A percentile compares a stretch with the other conserved stretches of the same genome.
Conservation (phyloP, 2,329 filamentous ascomycete species). For the Daldinia eschscholtzii region DNA sequence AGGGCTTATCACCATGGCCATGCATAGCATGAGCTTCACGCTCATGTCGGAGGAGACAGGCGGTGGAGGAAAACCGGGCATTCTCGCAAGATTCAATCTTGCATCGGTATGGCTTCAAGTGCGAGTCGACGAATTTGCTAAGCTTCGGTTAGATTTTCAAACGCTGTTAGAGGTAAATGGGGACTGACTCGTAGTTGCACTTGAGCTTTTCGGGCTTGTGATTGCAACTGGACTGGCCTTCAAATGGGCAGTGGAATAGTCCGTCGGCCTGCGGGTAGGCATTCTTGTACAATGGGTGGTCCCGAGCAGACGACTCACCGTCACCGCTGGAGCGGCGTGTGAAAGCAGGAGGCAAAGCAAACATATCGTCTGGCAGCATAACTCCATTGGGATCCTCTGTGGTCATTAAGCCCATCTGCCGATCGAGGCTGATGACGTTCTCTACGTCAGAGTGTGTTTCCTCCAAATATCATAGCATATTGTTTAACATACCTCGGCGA, state of each 20-base stretch:
- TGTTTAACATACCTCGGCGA: conserved; percentile 65
- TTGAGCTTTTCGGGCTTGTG: conserved; percentile 97
- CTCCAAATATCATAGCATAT: conserved; percentile 39
- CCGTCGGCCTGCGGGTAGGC: conserved; percentile 75
- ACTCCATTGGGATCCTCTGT: conserved; percentile 56
- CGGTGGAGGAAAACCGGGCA: conserved; percentile 92
- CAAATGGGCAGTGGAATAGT: conserved; percentile 93
- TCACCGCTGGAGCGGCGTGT: conserved; percentile 64
- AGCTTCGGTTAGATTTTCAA: conserved; percentile 36
- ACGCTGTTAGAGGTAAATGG: neutral
- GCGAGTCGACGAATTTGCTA: conserved; percentile 97
- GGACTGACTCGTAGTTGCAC: conserved; percentile 96
- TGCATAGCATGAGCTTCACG: conserved; percentile 96
- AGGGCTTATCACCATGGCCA: conserved; percentile 92
- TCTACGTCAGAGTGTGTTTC: conserved; percentile 51
- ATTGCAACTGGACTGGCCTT: conserved; percentile 77
- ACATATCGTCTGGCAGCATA: conserved; percentile 55
- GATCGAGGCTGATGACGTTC: conserved; percentile 54
- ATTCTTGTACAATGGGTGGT: conserved; percentile 79
- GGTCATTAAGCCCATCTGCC: conserved; percentile 56
- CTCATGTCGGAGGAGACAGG: conserved; percentile 93
- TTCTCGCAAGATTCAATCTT: conserved; percentile 86
- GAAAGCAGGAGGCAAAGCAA: conserved; percentile 58
- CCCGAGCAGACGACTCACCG: conserved; percentile 68
- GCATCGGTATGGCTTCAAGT: conserved; percentile 96